Evolutionary conservation across 2,329 filamentous ascomycete species (phyloP).

Genomic region (Leptographium wingfieldii): DNA sequence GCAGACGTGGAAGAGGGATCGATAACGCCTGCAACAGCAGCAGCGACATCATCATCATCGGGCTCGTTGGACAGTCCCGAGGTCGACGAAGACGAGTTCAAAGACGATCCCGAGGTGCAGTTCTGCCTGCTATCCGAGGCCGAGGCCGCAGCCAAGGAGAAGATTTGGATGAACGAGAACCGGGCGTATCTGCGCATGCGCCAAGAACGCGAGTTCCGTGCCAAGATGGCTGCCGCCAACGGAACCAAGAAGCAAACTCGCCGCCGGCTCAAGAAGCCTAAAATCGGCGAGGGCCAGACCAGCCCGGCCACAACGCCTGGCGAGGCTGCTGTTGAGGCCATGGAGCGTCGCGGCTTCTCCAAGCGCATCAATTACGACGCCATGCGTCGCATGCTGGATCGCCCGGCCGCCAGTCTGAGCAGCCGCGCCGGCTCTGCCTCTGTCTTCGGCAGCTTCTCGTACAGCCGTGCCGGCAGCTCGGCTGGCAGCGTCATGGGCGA

Average conservation of each 20-base stretch:
- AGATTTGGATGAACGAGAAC: constrained; percentile 89
- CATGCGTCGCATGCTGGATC: constrained; percentile 44
- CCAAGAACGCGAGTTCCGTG: constrained; percentile 69
- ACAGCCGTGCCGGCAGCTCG: constrained; percentile 23
- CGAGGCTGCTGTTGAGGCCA: constrained; percentile 56
- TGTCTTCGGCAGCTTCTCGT: constrained; percentile 29
- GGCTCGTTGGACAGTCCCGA: constrained; percentile 45
- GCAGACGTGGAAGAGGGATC: neutral
- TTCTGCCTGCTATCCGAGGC: constrained; percentile 63
- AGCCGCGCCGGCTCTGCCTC: constrained; percentile 33
- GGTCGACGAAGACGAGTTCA: constrained; percentile 72
- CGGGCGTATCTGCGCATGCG: constrained; percentile 83
- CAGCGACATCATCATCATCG: neutral
- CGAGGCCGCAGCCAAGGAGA: constrained; percentile 74
- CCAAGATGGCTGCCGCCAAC: constrained; percentile 38
- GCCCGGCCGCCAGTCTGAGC: constrained; percentile 19
- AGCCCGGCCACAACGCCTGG: constrained; percentile 54
- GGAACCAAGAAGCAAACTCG: constrained; percentile 16
- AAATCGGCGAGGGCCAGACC: constrained; percentile 53
- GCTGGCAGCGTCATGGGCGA: constrained; percentile 10
- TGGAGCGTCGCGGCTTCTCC: constrained; percentile 56
- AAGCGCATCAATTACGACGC: constrained; percentile 65
- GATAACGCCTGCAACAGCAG: neutral
- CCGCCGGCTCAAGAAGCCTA: constrained; percentile 39
- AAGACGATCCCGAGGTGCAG: constrained; percentile 74